Evolutionary conservation across 257 asterid genomes (phyloP).

Genomic region (Solanum appendiculatum): DNA sequence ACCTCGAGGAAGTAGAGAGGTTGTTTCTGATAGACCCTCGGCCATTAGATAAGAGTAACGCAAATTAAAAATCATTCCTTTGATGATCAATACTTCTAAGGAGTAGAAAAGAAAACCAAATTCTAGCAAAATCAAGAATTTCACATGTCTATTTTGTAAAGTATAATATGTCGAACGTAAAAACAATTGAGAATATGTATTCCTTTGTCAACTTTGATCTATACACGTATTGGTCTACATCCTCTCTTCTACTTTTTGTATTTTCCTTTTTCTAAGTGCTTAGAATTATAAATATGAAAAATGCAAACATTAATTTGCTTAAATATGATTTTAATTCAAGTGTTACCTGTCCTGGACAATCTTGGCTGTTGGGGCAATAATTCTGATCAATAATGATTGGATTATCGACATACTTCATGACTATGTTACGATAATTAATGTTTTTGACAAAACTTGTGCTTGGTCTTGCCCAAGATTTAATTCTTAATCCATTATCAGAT

Average conservation of each 20-base stretch:
- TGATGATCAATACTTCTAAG: not conserved
- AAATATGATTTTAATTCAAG: not conserved
- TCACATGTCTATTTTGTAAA: not conserved
- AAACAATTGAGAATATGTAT: not conserved
- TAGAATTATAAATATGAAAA: not conserved
- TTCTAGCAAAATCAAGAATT: not conserved
- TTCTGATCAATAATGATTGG: constrained; percentile 67
- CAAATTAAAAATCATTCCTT: not conserved
- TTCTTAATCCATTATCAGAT: constrained; percentile 53
- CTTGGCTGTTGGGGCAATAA: constrained; percentile 44
- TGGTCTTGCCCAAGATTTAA: constrained; percentile 66
- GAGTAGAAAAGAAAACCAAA: not conserved
- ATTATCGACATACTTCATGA: constrained; percentile 47
- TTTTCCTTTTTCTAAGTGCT: not conserved
- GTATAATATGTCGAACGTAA: too few species aligned
- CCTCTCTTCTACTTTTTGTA: not conserved
- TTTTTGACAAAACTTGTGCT: constrained; percentile 41
- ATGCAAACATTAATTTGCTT: not conserved
- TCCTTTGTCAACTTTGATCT: not conserved
- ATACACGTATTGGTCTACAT: too few species aligned
- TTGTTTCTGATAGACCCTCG: too few species aligned
- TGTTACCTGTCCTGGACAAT: constrained; percentile 49
- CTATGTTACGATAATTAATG: constrained; percentile 28
- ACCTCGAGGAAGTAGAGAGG: not conserved
- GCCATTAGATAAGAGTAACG: too few species aligned